These are phyloP conservation scores for Tulasnella sp. DNA, from an alignment of 768 basidiomycete species.

Conservation along the genomic window DNA sequence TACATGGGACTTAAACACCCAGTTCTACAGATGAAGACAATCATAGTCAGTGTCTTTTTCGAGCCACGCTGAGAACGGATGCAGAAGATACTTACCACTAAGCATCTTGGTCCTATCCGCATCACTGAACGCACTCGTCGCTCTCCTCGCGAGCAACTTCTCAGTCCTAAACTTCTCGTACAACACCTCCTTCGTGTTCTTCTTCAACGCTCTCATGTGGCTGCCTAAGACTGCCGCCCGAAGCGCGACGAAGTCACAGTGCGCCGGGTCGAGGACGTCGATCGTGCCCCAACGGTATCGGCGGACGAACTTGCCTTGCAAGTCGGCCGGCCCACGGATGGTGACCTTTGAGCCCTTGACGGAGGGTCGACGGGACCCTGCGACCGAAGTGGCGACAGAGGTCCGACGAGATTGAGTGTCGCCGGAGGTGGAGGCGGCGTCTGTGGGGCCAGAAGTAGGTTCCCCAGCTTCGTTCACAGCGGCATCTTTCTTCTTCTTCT, in stretches of 20 bases:
- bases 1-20: neutral
- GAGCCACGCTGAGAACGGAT: neutral
- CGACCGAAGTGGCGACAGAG: slow-evolving; percentile 14
- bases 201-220: slow-evolving; percentile 75
- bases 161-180: slow-evolving; percentile 92
- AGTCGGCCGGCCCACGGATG: slow-evolving; percentile 18
- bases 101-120: slow-evolving; percentile 61
- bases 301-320: slow-evolving; percentile 64
- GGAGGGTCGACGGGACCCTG: slow-evolving; percentile 18
- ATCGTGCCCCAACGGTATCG: slow-evolving; percentile 83
- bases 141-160: slow-evolving; percentile 77
- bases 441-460: slow-evolving; percentile 23
- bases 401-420: neutral
- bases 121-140: slow-evolving; percentile 65
- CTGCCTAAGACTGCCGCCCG: slow-evolving; percentile 75
- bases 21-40: neutral
- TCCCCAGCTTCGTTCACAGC: neutral
- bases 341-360: slow-evolving; percentile 8
- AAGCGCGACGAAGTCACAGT: slow-evolving; percentile 81
- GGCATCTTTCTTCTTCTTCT: neutral
- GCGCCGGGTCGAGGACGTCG: slow-evolving; percentile 73
- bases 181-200: slow-evolving; percentile 73
- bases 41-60: neutral
- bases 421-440: neutral
- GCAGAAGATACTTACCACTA: neutral